Percentiles rank a stretch among this genome's conserved stretches.
phyloP scores from a whole-genome alignment of 2,329 filamentous ascomycete species.

The Neodidymelliopsis sp. region DNA sequence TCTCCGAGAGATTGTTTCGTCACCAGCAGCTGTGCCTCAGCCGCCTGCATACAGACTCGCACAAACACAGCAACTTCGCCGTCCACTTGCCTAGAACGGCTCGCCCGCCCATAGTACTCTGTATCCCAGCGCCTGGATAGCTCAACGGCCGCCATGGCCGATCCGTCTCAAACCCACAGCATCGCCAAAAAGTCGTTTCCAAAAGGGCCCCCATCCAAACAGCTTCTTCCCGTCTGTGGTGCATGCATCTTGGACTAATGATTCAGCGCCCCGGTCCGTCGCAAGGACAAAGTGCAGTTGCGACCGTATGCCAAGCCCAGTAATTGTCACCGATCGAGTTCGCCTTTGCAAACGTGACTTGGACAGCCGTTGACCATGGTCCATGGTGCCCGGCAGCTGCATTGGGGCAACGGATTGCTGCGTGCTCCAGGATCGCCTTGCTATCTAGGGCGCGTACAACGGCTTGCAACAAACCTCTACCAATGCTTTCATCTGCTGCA shows the following conservation, averaged over 20 bases:
- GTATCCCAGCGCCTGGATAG: conserved; percentile 22
- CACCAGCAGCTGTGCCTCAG: conserved; percentile 14
- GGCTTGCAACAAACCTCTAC: conserved; percentile 25
- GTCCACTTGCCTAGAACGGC: conserved; percentile 24
- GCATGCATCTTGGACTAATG: conserved; percentile 9
- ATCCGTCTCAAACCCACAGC: conserved; percentile 23
- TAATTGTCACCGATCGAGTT: conserved; percentile 2
- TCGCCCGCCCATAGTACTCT: conserved; percentile 10
- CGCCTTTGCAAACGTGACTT: background rate
- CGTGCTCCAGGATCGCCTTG: background rate
- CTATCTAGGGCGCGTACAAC: conserved; percentile 13
- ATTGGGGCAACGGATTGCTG: background rate
- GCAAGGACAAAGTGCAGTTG: conserved; percentile 18
- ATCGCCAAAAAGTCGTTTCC: conserved; percentile 12
- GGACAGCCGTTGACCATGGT: conserved; percentile 9
- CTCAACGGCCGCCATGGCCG: conserved; percentile 35
- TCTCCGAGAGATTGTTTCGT: conserved; percentile 27
- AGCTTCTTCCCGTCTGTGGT: background rate
- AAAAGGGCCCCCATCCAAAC: conserved; percentile 14
- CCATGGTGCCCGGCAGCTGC: background rate
- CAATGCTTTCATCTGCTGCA: conserved; percentile 14
- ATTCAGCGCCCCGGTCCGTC: conserved; percentile 14
- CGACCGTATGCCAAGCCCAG: conserved; percentile 14
- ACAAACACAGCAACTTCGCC: conserved; percentile 36
- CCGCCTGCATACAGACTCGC: conserved; percentile 19